Evolutionary conservation across 352 stramenopile species (phyloP).

Genomic region (Pythium apleroticum): DNA sequence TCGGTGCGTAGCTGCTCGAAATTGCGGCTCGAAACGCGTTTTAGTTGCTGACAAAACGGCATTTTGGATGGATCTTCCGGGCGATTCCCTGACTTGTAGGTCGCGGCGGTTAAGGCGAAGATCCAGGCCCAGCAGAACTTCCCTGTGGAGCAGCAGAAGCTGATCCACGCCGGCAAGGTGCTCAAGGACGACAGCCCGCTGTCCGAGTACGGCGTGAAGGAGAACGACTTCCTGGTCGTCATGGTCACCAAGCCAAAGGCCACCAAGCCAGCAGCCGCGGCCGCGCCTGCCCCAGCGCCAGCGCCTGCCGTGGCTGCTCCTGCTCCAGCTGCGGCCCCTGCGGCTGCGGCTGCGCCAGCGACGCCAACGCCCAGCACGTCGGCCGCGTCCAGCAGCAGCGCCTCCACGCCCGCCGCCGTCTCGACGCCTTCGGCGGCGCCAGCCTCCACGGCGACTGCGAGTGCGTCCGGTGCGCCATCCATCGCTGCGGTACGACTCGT

Average conservation of each 20-base stretch:
- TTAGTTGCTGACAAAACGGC: neutral
- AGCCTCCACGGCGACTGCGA: constrained; percentile 36
- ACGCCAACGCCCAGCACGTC: constrained; percentile 58
- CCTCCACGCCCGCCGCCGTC: constrained; percentile 52
- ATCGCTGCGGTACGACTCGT: constrained; percentile 25
- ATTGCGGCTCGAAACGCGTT: neutral
- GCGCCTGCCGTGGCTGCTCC: constrained; percentile 22
- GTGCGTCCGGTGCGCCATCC: constrained; percentile 28
- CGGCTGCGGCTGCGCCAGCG: constrained; percentile 28
- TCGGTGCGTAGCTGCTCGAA: constrained; percentile 38
- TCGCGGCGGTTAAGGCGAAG: constrained; percentile 75
- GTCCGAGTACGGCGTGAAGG: constrained; percentile 83
- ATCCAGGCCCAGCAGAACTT: constrained; percentile 78
- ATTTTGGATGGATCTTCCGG: neutral
- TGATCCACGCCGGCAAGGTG: constrained; percentile 88
- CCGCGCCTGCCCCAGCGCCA: constrained; percentile 32
- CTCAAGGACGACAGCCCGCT: constrained; percentile 85
- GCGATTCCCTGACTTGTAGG: constrained; percentile 35
- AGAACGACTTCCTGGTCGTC: constrained; percentile 87
- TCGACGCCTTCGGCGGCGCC: constrained; percentile 66
- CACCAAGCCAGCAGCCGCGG: constrained; percentile 38
- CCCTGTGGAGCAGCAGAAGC: constrained; percentile 72
- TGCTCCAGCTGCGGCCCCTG: constrained; percentile 26
- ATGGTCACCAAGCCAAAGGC: constrained; percentile 88
- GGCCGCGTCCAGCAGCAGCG: constrained; percentile 65